Evolutionary conservation across 306 rosid genomes (phyloP).

Genomic region (Lathyrus sativus): DNA sequence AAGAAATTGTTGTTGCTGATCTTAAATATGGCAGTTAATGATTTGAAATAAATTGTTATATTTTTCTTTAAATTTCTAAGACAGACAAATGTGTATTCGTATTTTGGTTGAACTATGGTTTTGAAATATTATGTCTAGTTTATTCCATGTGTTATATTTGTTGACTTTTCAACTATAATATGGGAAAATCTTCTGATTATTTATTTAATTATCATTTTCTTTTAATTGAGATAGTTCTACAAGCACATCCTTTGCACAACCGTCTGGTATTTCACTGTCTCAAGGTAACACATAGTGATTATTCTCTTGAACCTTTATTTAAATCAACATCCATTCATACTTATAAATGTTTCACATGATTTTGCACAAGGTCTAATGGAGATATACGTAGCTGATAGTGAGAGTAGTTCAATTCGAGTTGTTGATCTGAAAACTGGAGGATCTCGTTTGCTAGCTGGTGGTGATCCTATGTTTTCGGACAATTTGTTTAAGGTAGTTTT

Average conservation of each 20-base stretch:
- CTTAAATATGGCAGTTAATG: slow-evolving; percentile 23
- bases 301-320: slow-evolving; percentile 34
- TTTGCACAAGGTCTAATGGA: slow-evolving; percentile 58
- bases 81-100: neutral
- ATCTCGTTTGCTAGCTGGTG: slow-evolving; percentile 85
- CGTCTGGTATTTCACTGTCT: slow-evolving; percentile 93
- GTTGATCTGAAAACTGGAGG: slow-evolving; percentile 82
- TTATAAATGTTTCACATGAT: slow-evolving; percentile 33
- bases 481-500: slow-evolving; percentile 80
- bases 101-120: slow-evolving; percentile 30
- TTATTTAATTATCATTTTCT: slow-evolving; percentile 24
- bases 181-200: slow-evolving; percentile 28
- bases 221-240: slow-evolving; percentile 57
- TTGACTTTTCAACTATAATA: slow-evolving; percentile 19
- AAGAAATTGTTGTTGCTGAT: slow-evolving; percentile 15
- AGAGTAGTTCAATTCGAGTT: slow-evolving; percentile 94
- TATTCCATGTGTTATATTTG: slow-evolving; percentile 28
- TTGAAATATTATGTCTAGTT: slow-evolving; percentile 24
- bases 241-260: slow-evolving; percentile 91
- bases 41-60: slow-evolving; percentile 7
- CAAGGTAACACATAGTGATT: slow-evolving; percentile 57
- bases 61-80: slow-evolving; percentile 20
- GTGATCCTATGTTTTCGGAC: slow-evolving; percentile 78
- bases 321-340: slow-evolving; percentile 12
- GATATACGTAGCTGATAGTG: slow-evolving; percentile 89